Percentiles rank a stretch among this genome's conserved stretches.
These are phyloP conservation scores for Geotrichum bryndzae DNA, from an alignment of 1,139 yeast genomes.

Conservation along the genomic window DNA sequence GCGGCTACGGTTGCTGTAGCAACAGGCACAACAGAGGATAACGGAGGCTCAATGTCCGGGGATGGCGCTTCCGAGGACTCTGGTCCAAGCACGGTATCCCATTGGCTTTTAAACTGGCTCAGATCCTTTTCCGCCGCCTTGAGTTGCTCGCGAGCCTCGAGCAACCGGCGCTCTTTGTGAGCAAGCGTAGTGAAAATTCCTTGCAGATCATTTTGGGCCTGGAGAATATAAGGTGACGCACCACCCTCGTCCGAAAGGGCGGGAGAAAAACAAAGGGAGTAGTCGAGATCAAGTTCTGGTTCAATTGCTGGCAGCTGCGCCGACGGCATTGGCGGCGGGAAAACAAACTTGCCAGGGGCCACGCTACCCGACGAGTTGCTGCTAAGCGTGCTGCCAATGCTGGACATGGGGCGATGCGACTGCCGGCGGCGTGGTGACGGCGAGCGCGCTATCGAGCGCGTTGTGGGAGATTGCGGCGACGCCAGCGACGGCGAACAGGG, in stretches of 20 bases:
- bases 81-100: slow-evolving; percentile 24
- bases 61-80: neutral
- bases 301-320: neutral
- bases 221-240: slow-evolving; percentile 24
- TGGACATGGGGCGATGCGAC: neutral
- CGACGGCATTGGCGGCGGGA: neutral
- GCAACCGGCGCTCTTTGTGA: slow-evolving; percentile 34
- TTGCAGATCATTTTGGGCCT: slow-evolving; percentile 29
- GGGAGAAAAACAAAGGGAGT: neutral
- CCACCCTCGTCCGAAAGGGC: neutral
- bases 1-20: neutral
- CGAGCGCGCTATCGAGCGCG: neutral
- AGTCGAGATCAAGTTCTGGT: neutral
- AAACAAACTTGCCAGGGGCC: neutral
- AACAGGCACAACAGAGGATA: neutral
- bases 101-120: slow-evolving; percentile 23
- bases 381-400: neutral
- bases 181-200: slow-evolving; percentile 35
- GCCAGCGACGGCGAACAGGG: neutral
- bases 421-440: neutral
- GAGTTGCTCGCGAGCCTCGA: slow-evolving; percentile 34
- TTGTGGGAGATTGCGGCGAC: slow-evolving; percentile 3
- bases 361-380: neutral
- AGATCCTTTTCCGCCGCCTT: slow-evolving; percentile 29
- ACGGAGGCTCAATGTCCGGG: neutral